phyloP scores from a whole-genome alignment of 2,329 filamentous ascomycete genomes.

The Hypoxylon rubiginosum region DNA sequence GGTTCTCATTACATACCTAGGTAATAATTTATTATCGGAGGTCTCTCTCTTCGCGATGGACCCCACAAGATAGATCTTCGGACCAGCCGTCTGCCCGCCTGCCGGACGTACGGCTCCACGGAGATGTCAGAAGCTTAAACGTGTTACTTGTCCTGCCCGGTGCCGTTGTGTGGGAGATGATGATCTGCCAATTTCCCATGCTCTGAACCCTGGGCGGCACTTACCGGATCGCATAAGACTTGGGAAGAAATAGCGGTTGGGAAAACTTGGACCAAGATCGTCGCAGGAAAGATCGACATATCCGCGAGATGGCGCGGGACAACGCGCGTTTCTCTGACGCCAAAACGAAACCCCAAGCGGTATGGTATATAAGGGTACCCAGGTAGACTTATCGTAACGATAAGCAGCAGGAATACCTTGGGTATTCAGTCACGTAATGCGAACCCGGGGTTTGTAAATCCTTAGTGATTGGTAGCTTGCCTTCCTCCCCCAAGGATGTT shows the following conservation, averaged over 20 bases:
- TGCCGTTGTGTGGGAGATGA: conserved; percentile 37
- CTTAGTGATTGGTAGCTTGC: background rate
- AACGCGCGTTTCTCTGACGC: conserved; percentile 30
- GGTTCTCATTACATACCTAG: conserved; percentile 9
- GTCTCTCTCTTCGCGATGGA: conserved; percentile 27
- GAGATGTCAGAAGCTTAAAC: conserved; percentile 34
- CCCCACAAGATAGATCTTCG: conserved; percentile 39
- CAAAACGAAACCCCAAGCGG: conserved; percentile 15
- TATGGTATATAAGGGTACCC: background rate
- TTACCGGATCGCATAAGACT: conserved; percentile 25
- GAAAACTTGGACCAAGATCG: conserved; percentile 32
- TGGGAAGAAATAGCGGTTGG: conserved; percentile 1
- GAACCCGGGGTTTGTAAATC: background rate
- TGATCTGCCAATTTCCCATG: conserved; percentile 35
- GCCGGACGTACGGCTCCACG: conserved; percentile 36
- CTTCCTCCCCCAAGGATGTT: background rate
- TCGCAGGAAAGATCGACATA: conserved; percentile 36
- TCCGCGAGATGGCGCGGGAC: conserved; percentile 37
- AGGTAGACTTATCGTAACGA: conserved; percentile 15
- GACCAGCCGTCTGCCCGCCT: conserved; percentile 28
- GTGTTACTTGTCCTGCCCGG: conserved; percentile 14
- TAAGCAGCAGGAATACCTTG: conserved; percentile 5
- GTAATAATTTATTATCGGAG: conserved; percentile 13
- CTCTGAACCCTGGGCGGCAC: conserved; percentile 30
- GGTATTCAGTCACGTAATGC: conserved; percentile 1